Evolutionary conservation across 129 eudicot genomes (phyloP).

Genomic region (Escallonia herrerae): DNA sequence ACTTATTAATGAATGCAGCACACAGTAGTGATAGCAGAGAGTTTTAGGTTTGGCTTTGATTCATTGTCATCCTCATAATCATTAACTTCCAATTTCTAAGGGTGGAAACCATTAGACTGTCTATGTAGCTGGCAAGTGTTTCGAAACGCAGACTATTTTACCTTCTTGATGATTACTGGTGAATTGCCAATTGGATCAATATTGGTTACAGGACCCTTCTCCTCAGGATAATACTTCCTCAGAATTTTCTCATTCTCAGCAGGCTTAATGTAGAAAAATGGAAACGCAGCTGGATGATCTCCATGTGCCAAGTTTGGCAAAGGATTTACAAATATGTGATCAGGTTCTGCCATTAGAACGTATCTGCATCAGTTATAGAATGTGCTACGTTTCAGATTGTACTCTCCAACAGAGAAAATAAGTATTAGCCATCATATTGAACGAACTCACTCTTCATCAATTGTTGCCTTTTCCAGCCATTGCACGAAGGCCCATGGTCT

Average conservation of each 20-base stretch:
- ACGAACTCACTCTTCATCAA: slow-evolving; percentile 60
- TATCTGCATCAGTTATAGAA: slow-evolving; percentile 38
- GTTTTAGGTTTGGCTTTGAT: too few species aligned
- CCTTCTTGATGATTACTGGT: slow-evolving; percentile 65
- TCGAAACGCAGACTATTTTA: background rate
- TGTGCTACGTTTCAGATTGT: slow-evolving; percentile 4
- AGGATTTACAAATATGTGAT: slow-evolving; percentile 51
- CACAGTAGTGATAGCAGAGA: background rate
- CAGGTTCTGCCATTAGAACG: slow-evolving; percentile 68
- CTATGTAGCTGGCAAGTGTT: too few species aligned
- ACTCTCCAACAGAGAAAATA: background rate
- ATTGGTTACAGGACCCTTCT: slow-evolving; percentile 50
- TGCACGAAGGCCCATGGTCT: slow-evolving; percentile 83
- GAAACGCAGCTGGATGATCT: slow-evolving; percentile 46
- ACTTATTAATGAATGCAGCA: background rate
- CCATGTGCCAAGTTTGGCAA: slow-evolving; percentile 47
- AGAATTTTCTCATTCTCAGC: slow-evolving; percentile 37
- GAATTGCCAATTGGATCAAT: slow-evolving; percentile 75
- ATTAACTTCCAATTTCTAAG: too few species aligned
- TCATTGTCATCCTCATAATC: too few species aligned
- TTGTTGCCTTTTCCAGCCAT: slow-evolving; percentile 51
- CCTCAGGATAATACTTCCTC: slow-evolving; percentile 46
- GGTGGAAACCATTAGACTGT: too few species aligned
- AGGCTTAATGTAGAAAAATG: slow-evolving; percentile 69
- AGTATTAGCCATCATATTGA: background rate